Evolutionary conservation across 2,329 filamentous ascomycete genomes (phyloP), one percentile per base, ranked within the genome.

Genomic region (Dactylellina cionopaga): DNA sequence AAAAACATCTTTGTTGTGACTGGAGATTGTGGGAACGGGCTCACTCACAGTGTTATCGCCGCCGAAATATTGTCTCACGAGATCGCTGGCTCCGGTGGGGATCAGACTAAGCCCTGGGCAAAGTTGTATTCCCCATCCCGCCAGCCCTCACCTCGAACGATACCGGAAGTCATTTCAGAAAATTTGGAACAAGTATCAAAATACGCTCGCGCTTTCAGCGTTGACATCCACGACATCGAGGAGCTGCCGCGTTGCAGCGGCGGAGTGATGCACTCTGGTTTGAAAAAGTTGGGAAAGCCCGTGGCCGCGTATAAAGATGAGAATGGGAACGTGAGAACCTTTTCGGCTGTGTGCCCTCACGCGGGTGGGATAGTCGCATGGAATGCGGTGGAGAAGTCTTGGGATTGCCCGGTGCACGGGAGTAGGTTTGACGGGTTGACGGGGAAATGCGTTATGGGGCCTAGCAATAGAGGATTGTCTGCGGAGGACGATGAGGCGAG

Each of bases 281-380:
- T 74, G 27, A 49, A 39, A 35, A 81, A 74, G 17, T 78, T 80
- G 0, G 79, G 77, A n/a, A 83, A 81, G 71, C 85, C 85, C 0
- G 74, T 85, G 6, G 85, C 85, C 0, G 82, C 86, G 0, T 88
- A 87, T 79, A 86, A 85, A 76, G 84, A 86, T 66, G 84, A 85
- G 4, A 77, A 83, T 0, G 85, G 85, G 0, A 80, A 84, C 25
- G 80, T 85, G 0, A 81, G 81, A 29, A 82, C 82, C 75, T 83
- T 84, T 77, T 85, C 82, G 44, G 85, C 85, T 0, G 62, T 88
- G 0, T 88, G 85, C 74, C 85, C 86, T 4, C 85, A 87, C 75
- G 72, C 87, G 78, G 82, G 85, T 64, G 85, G 84, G 0, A 83
- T 87, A 0, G 81, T 87, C 0, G 85, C 84, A 76, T 87, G 85